Conservation (phyloP, 495 filamentous ascomycete genomes). For the Penicillium maclennaniae region DNA sequence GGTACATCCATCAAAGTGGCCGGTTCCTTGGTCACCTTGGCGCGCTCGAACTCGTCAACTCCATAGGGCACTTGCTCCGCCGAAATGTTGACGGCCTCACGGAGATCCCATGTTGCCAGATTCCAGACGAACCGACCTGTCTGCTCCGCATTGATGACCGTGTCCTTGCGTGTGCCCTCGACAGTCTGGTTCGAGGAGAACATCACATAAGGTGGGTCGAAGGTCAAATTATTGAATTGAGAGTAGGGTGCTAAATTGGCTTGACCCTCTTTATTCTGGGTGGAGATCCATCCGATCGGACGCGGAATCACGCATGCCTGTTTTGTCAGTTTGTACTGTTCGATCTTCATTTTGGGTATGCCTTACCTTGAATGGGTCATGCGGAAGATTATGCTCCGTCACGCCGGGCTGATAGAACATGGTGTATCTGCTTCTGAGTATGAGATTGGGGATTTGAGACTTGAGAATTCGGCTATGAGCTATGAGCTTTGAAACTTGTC, state of each 20-base stretch:
- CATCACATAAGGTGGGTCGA: slow-evolving; percentile 57
- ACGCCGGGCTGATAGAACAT: slow-evolving; percentile 37
- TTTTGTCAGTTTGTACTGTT: background rate
- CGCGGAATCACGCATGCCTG: slow-evolving; percentile 41
- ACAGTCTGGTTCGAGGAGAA: slow-evolving; percentile 51
- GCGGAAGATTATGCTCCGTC: slow-evolving; percentile 35
- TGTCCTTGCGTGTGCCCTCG: slow-evolving; percentile 45
- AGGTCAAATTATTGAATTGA: slow-evolving; percentile 60
- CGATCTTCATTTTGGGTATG: background rate
- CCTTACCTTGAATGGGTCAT: slow-evolving; percentile 41
- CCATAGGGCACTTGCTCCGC: slow-evolving; percentile 41
- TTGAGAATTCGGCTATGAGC: background rate
- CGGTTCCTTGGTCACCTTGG: slow-evolving; percentile 43
- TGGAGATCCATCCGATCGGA: slow-evolving; percentile 47
- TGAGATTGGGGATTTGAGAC: background rate
- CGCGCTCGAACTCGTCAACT: slow-evolving; percentile 51
- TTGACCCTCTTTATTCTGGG: slow-evolving; percentile 27
- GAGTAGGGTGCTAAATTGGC: slow-evolving; percentile 54
- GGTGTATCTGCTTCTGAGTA: background rate
- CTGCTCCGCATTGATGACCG: slow-evolving; percentile 48
- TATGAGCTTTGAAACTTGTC: too few relatives aligned
- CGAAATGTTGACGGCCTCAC: slow-evolving; percentile 49
- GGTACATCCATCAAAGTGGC: slow-evolving; percentile 37
- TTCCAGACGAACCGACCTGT: slow-evolving; percentile 57
- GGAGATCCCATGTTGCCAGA: slow-evolving; percentile 51